These are phyloP conservation scores for Chlorella ohadii DNA, from an alignment of 139 green algal species.

Conservation along the genomic window DNA sequence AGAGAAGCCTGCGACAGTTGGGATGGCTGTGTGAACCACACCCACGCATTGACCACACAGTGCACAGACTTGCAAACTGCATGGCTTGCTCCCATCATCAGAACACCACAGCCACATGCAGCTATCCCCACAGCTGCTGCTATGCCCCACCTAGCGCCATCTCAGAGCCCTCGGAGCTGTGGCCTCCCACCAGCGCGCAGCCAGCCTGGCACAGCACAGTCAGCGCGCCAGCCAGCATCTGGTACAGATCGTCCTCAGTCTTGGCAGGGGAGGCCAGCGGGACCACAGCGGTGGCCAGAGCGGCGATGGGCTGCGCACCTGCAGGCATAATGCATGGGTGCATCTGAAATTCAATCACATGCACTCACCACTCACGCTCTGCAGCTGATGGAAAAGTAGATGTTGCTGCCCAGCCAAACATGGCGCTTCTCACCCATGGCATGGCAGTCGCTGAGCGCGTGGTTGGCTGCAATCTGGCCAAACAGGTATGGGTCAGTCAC, in stretches of 20 bases:
- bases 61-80: too few species aligned
- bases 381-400: not conserved
- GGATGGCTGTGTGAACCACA: too few species aligned
- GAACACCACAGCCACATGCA: too few species aligned
- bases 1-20: constrained; percentile 39
- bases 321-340: not conserved
- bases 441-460: constrained; percentile 85
- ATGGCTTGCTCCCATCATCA: too few species aligned
- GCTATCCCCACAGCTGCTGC: not conserved
- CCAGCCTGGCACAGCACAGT: constrained; percentile 60
- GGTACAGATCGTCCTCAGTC: constrained; percentile 80
- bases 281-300: constrained; percentile 82
- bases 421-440: constrained; percentile 69
- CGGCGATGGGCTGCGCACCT: constrained; percentile 72
- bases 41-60: too few species aligned
- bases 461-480: constrained; percentile 80
- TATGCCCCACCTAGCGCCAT: constrained; percentile 67
- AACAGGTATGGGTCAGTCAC: constrained; percentile 86
- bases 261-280: constrained; percentile 61
- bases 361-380: too few species aligned
- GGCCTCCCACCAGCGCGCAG: constrained; percentile 86
- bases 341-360: too few species aligned
- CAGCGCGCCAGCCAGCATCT: constrained; percentile 81
- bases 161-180: constrained; percentile 84
- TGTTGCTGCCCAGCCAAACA: not conserved